Base-by-base conservation (phyloP, 345 rosid species). In the Eucalyptus coolabah region DNA sequence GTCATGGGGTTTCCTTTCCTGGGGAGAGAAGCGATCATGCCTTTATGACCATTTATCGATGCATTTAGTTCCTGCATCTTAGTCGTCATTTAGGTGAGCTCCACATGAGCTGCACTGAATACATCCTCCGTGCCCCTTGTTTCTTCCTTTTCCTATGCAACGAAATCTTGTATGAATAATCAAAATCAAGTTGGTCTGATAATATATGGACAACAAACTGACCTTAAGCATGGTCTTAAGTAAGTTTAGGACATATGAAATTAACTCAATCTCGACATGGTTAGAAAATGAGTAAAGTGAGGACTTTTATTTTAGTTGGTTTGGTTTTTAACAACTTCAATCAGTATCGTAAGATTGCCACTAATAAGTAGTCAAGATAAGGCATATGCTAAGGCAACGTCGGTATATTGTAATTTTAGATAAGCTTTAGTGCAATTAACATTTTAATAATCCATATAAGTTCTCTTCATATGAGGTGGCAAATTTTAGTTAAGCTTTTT, bases 321-420 rank as follows among this genome's bases (percentile, higher is more conserved):
- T 34, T 69, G 81, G 24, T 0, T 21, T 69, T 17, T 17, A 69
- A 34, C 14, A 9, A 9, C 13, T 69, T 34, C 26, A 32, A 34
- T 34, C 19, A 1, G 11, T 1, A 18, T 34, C 0, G 4, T 9
- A 11, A 0, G 7, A 18, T 69, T 0, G 2, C 26, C 0, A 34
- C 26, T 15, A 17, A 34, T 69, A 34, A 37, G 13, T 9, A 13
- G 1, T 69, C 4, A 1, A 34, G 44, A 69, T 18, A 32, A 34
- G 13, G 7, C 0, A 2, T 34, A 1, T 69, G 0, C 2, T 8
- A 8, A 17, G 2, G 24, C 2, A 8, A 0, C 1, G 4, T 9
- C 4, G 13, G 2, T 34, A 34, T 11, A 34, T 34, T 69, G 0
- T 34, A 40, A 34, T 21, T 69, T 69, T 19, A 9, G 7, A 69